Percentiles rank a stretch among this genome's conserved stretches.
Conservation (phyloP, 129 eudicot genomes). For the Tagetes patula region DNA sequence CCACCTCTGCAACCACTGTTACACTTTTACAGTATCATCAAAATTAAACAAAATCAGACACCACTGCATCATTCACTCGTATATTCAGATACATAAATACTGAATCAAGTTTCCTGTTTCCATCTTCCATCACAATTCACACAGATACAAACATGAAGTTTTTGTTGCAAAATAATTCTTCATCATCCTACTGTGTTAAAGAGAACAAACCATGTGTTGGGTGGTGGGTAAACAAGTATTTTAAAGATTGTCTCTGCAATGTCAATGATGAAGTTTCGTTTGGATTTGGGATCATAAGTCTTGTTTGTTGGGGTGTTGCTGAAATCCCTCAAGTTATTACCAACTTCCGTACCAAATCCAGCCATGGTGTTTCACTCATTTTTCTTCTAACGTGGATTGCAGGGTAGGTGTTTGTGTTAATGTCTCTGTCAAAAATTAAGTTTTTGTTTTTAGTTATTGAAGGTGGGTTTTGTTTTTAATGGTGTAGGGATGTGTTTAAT, state of each 20-base stretch:
- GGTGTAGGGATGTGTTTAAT: constrained; percentile 67
- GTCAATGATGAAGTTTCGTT: constrained; percentile 50
- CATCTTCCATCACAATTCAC: not conserved
- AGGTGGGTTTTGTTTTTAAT: not conserved
- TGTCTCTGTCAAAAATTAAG: not conserved
- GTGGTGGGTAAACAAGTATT: constrained; percentile 57
- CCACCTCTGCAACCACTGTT: not conserved
- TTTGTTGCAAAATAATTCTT: constrained; percentile 14
- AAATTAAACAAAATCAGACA: constrained; percentile 9
- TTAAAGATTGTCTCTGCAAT: constrained; percentile 58
- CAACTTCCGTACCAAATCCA: constrained; percentile 56
- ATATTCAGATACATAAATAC: constrained; percentile 14
- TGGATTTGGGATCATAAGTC: constrained; percentile 54
- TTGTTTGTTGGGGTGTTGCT: constrained; percentile 58
- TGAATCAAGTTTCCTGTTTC: constrained; percentile 6
- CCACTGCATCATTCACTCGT: constrained; percentile 29
- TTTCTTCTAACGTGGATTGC: constrained; percentile 63
- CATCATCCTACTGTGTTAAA: constrained; percentile 39
- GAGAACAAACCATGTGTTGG: constrained; percentile 42
- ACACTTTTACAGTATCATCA: not conserved
- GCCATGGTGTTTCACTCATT: constrained; percentile 55
- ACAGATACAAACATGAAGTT: constrained; percentile 39
- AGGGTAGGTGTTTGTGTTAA: constrained; percentile 43
- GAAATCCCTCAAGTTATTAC: constrained; percentile 76
- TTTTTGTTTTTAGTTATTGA: not conserved